A percentile compares a stretch with the other conserved stretches of the same genome.
These are phyloP conservation scores for Pecoramyces ruminantium DNA, from an alignment of 192 early-diverging fungal genomes.

Conservation along the genomic window DNA sequence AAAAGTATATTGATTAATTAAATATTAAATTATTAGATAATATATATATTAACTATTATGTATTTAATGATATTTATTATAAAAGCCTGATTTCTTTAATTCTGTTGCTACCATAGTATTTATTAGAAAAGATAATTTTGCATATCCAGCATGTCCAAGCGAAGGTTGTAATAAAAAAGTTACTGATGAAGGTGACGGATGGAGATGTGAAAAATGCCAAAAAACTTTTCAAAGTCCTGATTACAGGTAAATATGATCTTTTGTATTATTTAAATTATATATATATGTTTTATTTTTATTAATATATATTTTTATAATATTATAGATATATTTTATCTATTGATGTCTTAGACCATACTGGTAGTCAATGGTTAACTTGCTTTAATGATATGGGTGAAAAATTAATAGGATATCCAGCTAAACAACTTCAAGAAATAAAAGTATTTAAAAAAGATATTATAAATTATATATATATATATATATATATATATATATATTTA, in stretches of 20 bases:
- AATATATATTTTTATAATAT: neutral
- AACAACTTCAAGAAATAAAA: conserved; percentile 44
- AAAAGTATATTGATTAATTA: too few relatives aligned
- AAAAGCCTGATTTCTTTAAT: conserved; percentile 54
- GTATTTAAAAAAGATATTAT: conserved; percentile 2
- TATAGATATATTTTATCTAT: conserved; percentile 48
- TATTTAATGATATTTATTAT: conserved; percentile 5
- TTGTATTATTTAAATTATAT: too few relatives aligned
- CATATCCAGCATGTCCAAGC: conserved; percentile 73
- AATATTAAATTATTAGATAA: too few relatives aligned
- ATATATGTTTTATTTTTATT: too few relatives aligned
- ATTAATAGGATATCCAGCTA: conserved; percentile 53
- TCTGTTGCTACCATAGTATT: conserved; percentile 52
- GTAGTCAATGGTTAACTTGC: conserved; percentile 58
- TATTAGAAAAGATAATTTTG: conserved; percentile 49
- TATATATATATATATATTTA: neutral
- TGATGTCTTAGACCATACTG: conserved; percentile 57
- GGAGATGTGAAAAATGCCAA: conserved; percentile 88
- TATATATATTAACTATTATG: conserved; percentile 1
- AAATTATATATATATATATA: too few relatives aligned
- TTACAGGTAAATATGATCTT: conserved; percentile 60
- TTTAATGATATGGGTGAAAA: conserved; percentile 68
- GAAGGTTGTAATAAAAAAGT: conserved; percentile 81
- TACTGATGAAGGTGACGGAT: conserved; percentile 39
- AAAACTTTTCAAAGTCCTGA: conserved; percentile 45